phyloP scores from a whole-genome alignment of 164 flowering plant genomes.

The Macadamia integrifolia region DNA sequence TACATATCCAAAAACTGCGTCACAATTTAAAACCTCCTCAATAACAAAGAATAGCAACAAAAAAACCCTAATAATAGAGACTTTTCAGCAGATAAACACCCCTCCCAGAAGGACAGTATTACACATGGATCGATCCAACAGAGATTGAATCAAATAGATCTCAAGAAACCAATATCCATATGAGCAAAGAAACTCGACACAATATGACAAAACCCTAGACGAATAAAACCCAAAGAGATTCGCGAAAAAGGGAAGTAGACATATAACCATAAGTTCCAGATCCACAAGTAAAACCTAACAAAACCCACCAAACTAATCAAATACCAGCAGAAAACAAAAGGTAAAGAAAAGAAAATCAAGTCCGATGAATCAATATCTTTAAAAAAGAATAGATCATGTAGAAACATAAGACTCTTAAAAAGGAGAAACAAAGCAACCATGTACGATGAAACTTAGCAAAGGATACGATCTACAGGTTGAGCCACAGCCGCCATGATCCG shows the following conservation, averaged over 20 bases:
- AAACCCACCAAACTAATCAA: slow-evolving; percentile 8
- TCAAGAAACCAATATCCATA: too few species aligned
- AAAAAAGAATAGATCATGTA: neutral
- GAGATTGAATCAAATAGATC: too few species aligned
- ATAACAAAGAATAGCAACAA: neutral
- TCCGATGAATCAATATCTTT: neutral
- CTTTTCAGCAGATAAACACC: too few species aligned
- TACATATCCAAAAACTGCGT: too few species aligned
- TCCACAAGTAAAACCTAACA: slow-evolving; percentile 20
- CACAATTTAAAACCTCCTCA: too few species aligned
- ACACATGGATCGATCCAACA: too few species aligned
- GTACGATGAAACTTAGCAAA: slow-evolving; percentile 5
- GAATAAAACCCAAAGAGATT: neutral
- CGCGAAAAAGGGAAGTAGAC: neutral
- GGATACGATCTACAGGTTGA: slow-evolving; percentile 43
- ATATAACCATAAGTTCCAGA: neutral
- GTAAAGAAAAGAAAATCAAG: neutral
- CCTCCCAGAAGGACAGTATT: too few species aligned
- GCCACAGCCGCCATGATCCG: slow-evolving; percentile 34
- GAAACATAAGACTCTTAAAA: neutral
- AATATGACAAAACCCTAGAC: neutral
- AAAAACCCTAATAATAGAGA: neutral
- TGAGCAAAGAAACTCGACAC: too few species aligned
- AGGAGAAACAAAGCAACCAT: neutral
- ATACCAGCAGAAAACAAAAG: neutral